Evolutionary conservation across 768 basidiomycete species (phyloP).

Genomic region (Flagelloscypha sp.): DNA sequence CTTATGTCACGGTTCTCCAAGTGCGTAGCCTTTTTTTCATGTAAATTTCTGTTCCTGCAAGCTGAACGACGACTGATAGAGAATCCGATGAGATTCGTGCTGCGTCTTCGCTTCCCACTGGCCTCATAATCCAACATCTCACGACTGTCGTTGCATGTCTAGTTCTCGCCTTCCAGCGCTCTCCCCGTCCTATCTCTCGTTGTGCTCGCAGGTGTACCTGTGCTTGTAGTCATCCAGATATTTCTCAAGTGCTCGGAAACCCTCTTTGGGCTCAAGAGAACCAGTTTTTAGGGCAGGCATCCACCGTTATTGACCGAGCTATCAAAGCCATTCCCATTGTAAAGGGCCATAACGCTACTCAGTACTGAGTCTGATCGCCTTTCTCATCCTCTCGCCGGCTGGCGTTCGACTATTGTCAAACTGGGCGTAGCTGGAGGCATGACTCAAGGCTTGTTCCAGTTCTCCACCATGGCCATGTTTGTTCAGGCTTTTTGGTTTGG

Average conservation of each 20-base stretch:
- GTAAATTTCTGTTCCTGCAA: too few species aligned
- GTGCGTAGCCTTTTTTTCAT: too few species aligned
- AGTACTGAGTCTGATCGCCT: too few species aligned
- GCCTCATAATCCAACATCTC: conserved; percentile 71
- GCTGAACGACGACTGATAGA: conserved; percentile 40
- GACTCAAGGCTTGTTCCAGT: conserved; percentile 42
- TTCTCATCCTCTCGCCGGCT: too few species aligned
- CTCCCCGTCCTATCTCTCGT: conserved; percentile 83
- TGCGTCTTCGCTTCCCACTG: conserved; percentile 74
- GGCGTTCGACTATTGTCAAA: too few species aligned
- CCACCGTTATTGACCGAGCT: too few species aligned
- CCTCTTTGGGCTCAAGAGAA: conserved; percentile 67
- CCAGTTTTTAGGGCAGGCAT: conserved; percentile 55
- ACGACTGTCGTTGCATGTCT: conserved; percentile 75
- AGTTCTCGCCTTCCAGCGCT: conserved; percentile 71
- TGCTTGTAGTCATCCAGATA: conserved; percentile 69
- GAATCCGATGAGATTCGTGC: conserved; percentile 92
- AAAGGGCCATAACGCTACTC: too few species aligned
- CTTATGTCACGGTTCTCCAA: conserved; percentile 89
- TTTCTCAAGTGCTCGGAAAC: conserved; percentile 62
- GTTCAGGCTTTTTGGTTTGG: conserved; percentile 75
- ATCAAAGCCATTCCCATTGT: too few species aligned
- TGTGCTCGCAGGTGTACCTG: conserved; percentile 83
- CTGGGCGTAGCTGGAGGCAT: too few species aligned
- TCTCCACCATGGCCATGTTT: conserved; percentile 58